Evolutionary conservation across 2,329 filamentous ascomycete species (phyloP).

Genomic region (Monilinia polystroma): DNA sequence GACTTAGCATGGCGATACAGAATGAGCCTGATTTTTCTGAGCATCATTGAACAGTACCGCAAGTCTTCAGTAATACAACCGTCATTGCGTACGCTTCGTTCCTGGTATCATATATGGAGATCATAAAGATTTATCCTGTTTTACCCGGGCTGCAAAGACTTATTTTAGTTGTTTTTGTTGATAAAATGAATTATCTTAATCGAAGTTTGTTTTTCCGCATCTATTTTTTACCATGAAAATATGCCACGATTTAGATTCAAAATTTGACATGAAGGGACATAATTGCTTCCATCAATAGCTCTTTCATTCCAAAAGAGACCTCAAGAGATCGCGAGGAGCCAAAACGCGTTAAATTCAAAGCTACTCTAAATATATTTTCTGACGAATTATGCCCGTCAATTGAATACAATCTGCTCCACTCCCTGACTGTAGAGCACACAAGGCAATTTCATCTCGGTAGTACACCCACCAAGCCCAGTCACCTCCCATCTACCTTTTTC

Average conservation of each 20-base stretch:
- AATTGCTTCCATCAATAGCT: too few species aligned
- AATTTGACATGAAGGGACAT: too few species aligned
- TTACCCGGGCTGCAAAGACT: background rate
- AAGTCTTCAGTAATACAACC: too few species aligned
- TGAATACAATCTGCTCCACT: background rate
- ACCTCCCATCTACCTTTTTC: background rate
- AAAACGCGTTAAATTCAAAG: too few species aligned
- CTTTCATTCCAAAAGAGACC: too few species aligned
- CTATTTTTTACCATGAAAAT: background rate
- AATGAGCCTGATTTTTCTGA: too few species aligned
- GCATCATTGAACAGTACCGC: too few species aligned
- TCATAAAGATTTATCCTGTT: background rate
- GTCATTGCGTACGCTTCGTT: background rate
- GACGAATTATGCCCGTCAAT: background rate
- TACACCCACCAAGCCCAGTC: background rate
- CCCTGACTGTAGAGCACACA: background rate
- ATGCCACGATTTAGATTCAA: too few species aligned
- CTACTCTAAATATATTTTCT: too few species aligned
- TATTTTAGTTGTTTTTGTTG: background rate
- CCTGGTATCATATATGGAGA: background rate
- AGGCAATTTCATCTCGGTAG: background rate
- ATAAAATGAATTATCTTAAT: background rate
- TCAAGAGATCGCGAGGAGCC: too few species aligned
- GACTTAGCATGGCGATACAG: too few species aligned
- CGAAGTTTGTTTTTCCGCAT: background rate